Percentiles rank a stretch among this genome's conserved stretches.
Conservation (phyloP, 2,329 filamentous ascomycete genomes). For the Cytospora leucostoma region DNA sequence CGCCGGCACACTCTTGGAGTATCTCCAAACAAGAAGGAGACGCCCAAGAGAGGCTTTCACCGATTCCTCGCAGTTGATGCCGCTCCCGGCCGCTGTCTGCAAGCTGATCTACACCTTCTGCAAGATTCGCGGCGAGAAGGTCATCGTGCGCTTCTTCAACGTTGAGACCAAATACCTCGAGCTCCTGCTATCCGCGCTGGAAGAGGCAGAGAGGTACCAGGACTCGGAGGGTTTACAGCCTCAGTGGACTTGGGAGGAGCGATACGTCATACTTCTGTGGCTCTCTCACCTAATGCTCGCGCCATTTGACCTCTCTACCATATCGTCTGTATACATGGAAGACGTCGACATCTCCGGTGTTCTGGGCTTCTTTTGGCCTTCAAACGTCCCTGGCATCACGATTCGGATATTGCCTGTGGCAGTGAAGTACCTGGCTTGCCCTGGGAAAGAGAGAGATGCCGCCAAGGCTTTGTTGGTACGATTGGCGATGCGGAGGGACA, state of each 20-base stretch:
- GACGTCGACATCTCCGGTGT: slow-evolving; percentile 47
- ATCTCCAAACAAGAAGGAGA: slow-evolving; percentile 50
- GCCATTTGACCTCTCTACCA: slow-evolving; percentile 86
- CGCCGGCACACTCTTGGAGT: slow-evolving; percentile 73
- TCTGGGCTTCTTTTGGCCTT: slow-evolving; percentile 56
- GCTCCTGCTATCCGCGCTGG: slow-evolving; percentile 73
- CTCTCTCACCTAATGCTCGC: slow-evolving; percentile 78
- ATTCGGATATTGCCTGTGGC: slow-evolving; percentile 70
- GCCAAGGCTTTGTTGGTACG: slow-evolving; percentile 82
- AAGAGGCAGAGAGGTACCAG: slow-evolving; percentile 52
- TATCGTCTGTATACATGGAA: slow-evolving; percentile 65
- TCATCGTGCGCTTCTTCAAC: slow-evolving; percentile 86
- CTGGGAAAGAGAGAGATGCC: slow-evolving; percentile 87
- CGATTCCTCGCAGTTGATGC: slow-evolving; percentile 47
- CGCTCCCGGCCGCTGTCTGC: slow-evolving; percentile 71
- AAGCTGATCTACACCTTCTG: slow-evolving; percentile 85
- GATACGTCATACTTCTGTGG: slow-evolving; percentile 87
- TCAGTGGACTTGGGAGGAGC: slow-evolving; percentile 77
- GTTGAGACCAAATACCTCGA: slow-evolving; percentile 88
- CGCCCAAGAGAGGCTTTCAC: slow-evolving; percentile 39
- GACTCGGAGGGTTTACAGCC: slow-evolving; percentile 23
- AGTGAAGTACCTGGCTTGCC: slow-evolving; percentile 67
- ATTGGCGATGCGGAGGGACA: slow-evolving; percentile 80
- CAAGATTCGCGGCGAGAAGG: slow-evolving; percentile 91
- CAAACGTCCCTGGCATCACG: slow-evolving; percentile 68